phyloP scores from a whole-genome alignment of 371 early-diverging fungal species.

The Mortierella sp. region DNA sequence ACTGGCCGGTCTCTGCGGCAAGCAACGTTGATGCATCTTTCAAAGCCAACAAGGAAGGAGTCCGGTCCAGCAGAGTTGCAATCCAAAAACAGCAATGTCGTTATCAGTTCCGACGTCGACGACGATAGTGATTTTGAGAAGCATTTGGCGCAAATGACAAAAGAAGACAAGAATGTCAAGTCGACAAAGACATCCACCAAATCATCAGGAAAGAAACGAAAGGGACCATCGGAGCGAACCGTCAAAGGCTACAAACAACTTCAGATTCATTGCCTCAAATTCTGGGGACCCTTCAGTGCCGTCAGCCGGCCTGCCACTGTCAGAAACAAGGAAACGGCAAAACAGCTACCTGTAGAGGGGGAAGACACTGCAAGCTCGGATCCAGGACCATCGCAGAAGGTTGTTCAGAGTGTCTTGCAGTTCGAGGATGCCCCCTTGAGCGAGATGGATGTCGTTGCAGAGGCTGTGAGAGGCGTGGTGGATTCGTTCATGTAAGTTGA shows the following conservation, averaged over 20 bases:
- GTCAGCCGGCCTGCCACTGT: conserved; percentile 29
- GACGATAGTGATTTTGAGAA: conserved; percentile 15
- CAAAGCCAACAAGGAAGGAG: conserved; percentile 10
- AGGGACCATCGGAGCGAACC: conserved; percentile 21
- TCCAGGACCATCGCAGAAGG: neutral
- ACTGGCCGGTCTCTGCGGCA: conserved; percentile 14
- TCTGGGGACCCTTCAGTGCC: conserved; percentile 24
- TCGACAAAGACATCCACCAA: neutral
- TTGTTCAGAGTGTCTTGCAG: conserved; percentile 32
- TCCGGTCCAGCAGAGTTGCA: neutral
- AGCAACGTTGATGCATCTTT: conserved; percentile 26
- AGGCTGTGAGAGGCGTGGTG: conserved; percentile 41
- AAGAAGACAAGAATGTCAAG: neutral
- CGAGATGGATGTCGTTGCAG: conserved; percentile 54
- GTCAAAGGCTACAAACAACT: conserved; percentile 43
- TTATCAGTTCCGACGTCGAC: too few species aligned
- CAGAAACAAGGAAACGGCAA: conserved; percentile 12
- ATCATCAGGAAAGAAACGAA: neutral
- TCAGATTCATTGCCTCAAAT: conserved; percentile 50
- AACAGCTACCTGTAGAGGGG: conserved; percentile 17
- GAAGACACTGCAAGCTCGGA: neutral
- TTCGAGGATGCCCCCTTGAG: conserved; percentile 39
- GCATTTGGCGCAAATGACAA: neutral
- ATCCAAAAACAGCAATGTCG: too few species aligned
- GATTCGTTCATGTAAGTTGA: conserved; percentile 41